phyloP scores from a whole-genome alignment of 2,329 filamentous ascomycete species.

The Trichoderma sp. region DNA sequence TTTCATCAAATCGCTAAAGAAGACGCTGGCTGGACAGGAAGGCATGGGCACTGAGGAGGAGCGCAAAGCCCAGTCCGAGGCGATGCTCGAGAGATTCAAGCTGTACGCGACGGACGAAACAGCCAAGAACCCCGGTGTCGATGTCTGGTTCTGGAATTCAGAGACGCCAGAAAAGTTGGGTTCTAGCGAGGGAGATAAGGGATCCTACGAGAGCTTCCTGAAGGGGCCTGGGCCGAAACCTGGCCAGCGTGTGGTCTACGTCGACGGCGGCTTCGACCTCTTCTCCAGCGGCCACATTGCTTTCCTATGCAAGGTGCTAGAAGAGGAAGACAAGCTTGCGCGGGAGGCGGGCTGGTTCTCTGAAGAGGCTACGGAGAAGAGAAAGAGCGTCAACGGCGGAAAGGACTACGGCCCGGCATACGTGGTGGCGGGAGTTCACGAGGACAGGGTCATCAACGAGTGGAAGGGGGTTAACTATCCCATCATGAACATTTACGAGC shows the following conservation, averaged over 20 bases:
- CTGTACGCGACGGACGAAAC: constrained; percentile 87
- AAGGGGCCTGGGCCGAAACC: constrained; percentile 66
- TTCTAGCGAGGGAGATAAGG: constrained; percentile 52
- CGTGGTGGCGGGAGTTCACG: constrained; percentile 90
- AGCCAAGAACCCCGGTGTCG: constrained; percentile 71
- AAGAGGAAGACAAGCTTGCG: constrained; percentile 69
- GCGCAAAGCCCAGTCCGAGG: constrained; percentile 57
- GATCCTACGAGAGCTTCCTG: constrained; percentile 66
- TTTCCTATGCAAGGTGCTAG: constrained; percentile 76
- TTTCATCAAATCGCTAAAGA: constrained; percentile 79
- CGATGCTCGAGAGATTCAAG: constrained; percentile 73
- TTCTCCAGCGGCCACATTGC: constrained; percentile 98
- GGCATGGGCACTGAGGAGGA: constrained; percentile 69
- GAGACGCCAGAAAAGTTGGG: constrained; percentile 47
- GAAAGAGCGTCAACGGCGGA: constrained; percentile 55
- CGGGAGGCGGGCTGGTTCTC: constrained; percentile 70
- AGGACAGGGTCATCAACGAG: constrained; percentile 90
- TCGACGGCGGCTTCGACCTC: constrained; percentile 93
- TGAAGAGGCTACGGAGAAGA: constrained; percentile 59
- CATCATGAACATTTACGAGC: constrained; percentile 99
- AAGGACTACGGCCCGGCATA: constrained; percentile 79
- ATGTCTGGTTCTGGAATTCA: constrained; percentile 81
- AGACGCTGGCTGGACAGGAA: constrained; percentile 66
- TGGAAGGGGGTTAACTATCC: constrained; percentile 98
- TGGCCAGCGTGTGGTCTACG: constrained; percentile 86